A percentile compares a stretch with the other conserved stretches of the same genome.
These are phyloP conservation scores for Lanmaoa rubissima DNA, from an alignment of 768 basidiomycete species.

Conservation along the genomic window DNA sequence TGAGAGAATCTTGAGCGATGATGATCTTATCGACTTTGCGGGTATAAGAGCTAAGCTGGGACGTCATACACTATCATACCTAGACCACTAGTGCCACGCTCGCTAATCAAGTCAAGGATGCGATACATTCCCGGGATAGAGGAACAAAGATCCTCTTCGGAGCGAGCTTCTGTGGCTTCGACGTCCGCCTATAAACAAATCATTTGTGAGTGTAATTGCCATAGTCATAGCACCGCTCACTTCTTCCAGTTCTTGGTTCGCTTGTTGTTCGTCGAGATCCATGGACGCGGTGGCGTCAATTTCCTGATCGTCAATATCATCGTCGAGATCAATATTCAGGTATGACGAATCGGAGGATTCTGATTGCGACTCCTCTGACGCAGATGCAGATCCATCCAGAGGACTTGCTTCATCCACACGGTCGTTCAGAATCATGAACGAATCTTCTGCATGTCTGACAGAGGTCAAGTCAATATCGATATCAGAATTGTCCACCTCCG, in stretches of 20 bases:
- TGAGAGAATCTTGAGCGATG: slow-evolving; percentile 52
- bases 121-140: slow-evolving; percentile 48
- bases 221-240: not conserved
- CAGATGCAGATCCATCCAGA: not conserved
- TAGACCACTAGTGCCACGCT: slow-evolving; percentile 48
- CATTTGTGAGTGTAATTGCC: not conserved
- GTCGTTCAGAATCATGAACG: slow-evolving; percentile 8
- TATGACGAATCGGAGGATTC: slow-evolving; percentile 21
- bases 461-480: slow-evolving; percentile 7
- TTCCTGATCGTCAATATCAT: slow-evolving; percentile 16
- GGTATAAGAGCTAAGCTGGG: not conserved
- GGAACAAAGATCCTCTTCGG: slow-evolving; percentile 24
- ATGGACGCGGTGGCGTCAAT: slow-evolving; percentile 12
- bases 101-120: slow-evolving; percentile 52
- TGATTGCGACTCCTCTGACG: slow-evolving; percentile 13
- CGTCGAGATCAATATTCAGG: slow-evolving; percentile 15
- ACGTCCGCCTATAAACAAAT: slow-evolving; percentile 15
- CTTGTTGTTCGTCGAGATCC: slow-evolving; percentile 12
- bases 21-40: slow-evolving; percentile 59
- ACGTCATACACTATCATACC: slow-evolving; percentile 34
- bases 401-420: not conserved
- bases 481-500: slow-evolving; percentile 13
- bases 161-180: slow-evolving; percentile 8
- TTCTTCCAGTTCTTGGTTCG: slow-evolving; percentile 12
- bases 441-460: slow-evolving; percentile 6